Percentiles rank a stretch among this genome's conserved stretches.
Evolutionary conservation across 2,329 filamentous ascomycete species (phyloP).

Genomic region (Venturiaceae sp.): DNA sequence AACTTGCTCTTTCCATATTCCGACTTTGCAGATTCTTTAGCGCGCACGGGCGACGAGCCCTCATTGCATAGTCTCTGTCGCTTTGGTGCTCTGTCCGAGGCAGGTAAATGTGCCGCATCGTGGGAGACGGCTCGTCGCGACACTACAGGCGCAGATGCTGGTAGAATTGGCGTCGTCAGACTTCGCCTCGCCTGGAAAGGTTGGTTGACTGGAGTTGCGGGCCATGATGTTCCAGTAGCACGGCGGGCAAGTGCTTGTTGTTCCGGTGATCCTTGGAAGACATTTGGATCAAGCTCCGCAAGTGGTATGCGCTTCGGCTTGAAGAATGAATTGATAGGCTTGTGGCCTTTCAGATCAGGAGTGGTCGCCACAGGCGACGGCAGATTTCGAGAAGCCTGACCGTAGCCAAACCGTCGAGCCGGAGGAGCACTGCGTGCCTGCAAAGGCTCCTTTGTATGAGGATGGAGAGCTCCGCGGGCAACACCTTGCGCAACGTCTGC

Average conservation of each 20-base stretch:
- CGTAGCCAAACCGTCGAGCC: constrained; percentile 20
- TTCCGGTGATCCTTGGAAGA: constrained; percentile 55
- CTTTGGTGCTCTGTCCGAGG: constrained; percentile 24
- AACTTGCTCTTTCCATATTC: constrained; percentile 33
- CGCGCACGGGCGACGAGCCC: constrained; percentile 18
- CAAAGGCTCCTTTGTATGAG: constrained; percentile 66
- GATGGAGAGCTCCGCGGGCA: constrained; percentile 74
- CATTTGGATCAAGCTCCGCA: constrained; percentile 58
- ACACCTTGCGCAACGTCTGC: constrained; percentile 62
- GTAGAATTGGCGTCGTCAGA: constrained; percentile 17
- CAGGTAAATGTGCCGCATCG: constrained; percentile 2
- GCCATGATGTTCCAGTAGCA: constrained; percentile 49
- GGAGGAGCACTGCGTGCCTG: constrained; percentile 28
- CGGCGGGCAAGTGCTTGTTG: constrained; percentile 35
- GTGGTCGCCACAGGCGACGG: constrained; percentile 20
- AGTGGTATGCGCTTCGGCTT: constrained; percentile 53
- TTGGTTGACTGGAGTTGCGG: constrained; percentile 36
- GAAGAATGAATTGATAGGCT: constrained; percentile 56
- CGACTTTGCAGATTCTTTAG: constrained; percentile 14
- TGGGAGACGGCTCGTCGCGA: constrained; percentile 3
- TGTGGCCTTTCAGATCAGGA: constrained; percentile 47
- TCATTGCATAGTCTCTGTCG: constrained; percentile 36
- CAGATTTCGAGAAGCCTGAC: constrained; percentile 27
- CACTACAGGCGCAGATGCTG: background rate
- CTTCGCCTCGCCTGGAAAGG: constrained; percentile 13